Evolutionary conservation across 805 yeast species (phyloP).

Genomic region (Wickerhamomyces tratensis): DNA sequence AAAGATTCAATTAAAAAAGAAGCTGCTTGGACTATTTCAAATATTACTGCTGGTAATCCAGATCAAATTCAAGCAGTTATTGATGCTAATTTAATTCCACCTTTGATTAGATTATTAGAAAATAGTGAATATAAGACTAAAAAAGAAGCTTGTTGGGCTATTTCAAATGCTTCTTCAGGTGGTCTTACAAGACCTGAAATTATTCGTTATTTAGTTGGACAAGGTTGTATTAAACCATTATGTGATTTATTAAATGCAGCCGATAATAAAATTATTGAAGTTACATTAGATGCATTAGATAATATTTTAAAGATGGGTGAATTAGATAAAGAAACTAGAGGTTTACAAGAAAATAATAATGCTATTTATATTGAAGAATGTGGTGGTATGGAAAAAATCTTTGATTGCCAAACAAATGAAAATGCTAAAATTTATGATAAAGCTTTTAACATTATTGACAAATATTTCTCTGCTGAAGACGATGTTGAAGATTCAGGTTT

Average conservation of each 20-base stretch:
- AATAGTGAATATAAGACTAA: constrained; percentile 91
- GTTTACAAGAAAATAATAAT: constrained; percentile 66
- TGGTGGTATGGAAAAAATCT: constrained; percentile 95
- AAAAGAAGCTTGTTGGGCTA: constrained; percentile 99
- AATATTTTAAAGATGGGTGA: constrained; percentile 94
- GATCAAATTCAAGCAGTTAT: constrained; percentile 96
- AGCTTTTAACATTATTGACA: constrained; percentile 84
- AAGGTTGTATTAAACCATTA: constrained; percentile 95
- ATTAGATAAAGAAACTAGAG: constrained; percentile 71
- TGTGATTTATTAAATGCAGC: constrained; percentile 86
- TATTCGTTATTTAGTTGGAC: constrained; percentile 83
- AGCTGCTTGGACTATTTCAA: constrained; percentile 98
- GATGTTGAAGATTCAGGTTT: constrained; percentile 63
- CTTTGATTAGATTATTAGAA: constrained; percentile 67
- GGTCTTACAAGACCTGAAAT: constrained; percentile 89
- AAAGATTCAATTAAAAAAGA: constrained; percentile 93
- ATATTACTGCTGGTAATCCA: constrained; percentile 94
- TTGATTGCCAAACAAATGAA: constrained; percentile 83
- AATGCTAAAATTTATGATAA: constrained; percentile 89
- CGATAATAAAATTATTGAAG: constrained; percentile 88
- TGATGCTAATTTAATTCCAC: constrained; percentile 89
- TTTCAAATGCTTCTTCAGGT: constrained; percentile 95
- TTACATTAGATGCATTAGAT: constrained; percentile 90
- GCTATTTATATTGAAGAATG: constrained; percentile 95
- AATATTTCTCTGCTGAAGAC: constrained; percentile 82